Conservation (phyloP, 202 grass and related monocot species). For the Bolboschoenoplectus hybrid region DNA sequence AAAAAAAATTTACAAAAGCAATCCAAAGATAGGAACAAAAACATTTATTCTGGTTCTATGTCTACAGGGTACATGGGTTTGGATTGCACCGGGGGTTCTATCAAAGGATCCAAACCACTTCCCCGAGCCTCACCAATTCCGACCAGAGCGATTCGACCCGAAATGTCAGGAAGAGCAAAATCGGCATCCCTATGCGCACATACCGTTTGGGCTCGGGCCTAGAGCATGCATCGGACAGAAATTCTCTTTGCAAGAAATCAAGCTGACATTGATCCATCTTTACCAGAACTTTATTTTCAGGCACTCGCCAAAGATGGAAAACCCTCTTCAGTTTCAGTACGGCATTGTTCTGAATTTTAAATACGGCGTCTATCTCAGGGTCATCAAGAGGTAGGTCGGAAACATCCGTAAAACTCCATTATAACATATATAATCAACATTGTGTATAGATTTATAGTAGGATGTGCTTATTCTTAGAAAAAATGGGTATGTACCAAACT, state of each 20-base stretch:
- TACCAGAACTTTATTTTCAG: conserved; percentile 70
- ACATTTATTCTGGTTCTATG: not conserved
- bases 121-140: conserved; percentile 59
- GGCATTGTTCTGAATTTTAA: conserved; percentile 69
- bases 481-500: not conserved
- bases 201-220: conserved; percentile 83
- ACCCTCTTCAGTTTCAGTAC: conserved; percentile 67
- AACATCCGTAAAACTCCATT: not conserved
- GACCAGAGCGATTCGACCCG: conserved; percentile 69
- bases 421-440: not conserved
- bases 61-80: conserved; percentile 71
- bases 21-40: not conserved
- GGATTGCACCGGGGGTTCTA: conserved; percentile 76
- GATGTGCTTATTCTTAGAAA: not conserved
- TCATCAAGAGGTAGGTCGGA: conserved; percentile 36
- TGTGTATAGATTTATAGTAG: not conserved
- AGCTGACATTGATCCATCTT: conserved; percentile 69
- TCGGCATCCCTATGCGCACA: conserved; percentile 75
- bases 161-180: conserved; percentile 59
- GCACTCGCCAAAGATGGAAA: conserved; percentile 67
- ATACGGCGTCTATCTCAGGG: conserved; percentile 60
- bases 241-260: conserved; percentile 92
- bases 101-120: conserved; percentile 65
- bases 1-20: not conserved
- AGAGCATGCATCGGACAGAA: conserved; percentile 78